A percentile compares a stretch with the other conserved stretches of the same genome.
Evolutionary conservation across 805 yeast genomes (phyloP).

Genomic region (Dipodascopsis uninucleata): DNA sequence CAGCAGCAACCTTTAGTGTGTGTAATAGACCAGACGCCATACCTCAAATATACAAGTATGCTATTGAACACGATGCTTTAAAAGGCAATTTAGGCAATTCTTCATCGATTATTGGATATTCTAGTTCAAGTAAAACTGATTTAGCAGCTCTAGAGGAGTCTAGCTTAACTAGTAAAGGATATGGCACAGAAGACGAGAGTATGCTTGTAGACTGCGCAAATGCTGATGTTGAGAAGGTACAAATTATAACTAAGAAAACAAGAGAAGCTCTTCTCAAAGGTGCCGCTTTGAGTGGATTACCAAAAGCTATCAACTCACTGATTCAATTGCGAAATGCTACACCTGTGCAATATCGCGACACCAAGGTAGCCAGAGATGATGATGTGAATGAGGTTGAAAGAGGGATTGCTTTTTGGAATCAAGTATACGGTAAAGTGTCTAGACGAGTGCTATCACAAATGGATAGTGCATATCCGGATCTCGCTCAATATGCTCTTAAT

Average conservation of each 20-base stretch:
- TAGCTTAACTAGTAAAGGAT: constrained; percentile 4
- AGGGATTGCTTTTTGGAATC: constrained; percentile 68
- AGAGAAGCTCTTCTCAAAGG: constrained; percentile 78
- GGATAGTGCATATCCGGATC: constrained; percentile 75
- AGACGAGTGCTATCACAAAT: constrained; percentile 63
- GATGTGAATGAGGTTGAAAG: constrained; percentile 35
- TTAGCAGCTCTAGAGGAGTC: constrained; percentile 1
- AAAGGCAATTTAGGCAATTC: not conserved
- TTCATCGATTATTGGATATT: not conserved
- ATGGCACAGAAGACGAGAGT: constrained; percentile 19
- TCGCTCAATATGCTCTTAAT: constrained; percentile 67
- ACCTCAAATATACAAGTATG: constrained; percentile 70
- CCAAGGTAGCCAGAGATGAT: constrained; percentile 26
- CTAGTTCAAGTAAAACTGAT: not conserved
- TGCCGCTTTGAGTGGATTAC: constrained; percentile 77
- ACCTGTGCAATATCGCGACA: constrained; percentile 48
- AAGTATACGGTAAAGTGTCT: constrained; percentile 72
- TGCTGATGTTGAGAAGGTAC: constrained; percentile 27
- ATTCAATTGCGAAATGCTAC: constrained; percentile 61
- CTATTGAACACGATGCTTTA: constrained; percentile 39
- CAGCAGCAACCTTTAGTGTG: constrained; percentile 76
- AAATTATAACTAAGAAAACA: constrained; percentile 49
- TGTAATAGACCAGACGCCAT: constrained; percentile 80
- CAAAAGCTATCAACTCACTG: constrained; percentile 77
- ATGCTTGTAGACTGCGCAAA: constrained; percentile 11